Evolutionary conservation across 352 stramenopile species (phyloP), one percentile per base, ranked within the genome.

Genomic region (Phytophthora agathidicida): DNA sequence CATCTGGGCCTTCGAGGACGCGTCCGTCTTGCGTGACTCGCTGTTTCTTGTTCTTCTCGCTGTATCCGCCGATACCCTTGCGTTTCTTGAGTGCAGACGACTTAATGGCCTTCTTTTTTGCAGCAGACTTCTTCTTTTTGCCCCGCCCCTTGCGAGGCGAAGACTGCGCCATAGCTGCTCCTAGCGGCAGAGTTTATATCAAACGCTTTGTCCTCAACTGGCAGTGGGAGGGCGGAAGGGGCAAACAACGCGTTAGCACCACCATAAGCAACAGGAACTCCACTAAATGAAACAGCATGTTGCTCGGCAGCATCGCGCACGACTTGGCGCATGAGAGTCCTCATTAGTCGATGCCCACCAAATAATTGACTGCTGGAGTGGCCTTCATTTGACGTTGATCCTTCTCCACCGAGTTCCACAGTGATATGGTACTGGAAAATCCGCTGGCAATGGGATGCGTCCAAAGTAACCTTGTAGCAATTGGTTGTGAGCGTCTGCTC

Each of bases 391-490:
- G 28, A 13, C 35, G 17, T 27, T 48, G 36, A n/a, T n/a, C n/a
- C 11, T 22, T 37, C 49, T 26, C 19, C 36, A 33, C 26, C 27
- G 16, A 28, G 9, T 28, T 27, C 37, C 10, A 58, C 37, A 14
- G 5, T 35, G 10, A 49, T 17, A 17, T 41, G 16, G 23, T 58
- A 42, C 11, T 58, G 49, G 27, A 49, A 58, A 13, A 58, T 19
- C 3, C n/a, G 17, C 8, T 7, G 11, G n/a, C 37, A 58, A 7
- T 47, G 48, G 10, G 19, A 8, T 24, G 37, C 27, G 24, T 58
- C 26, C 3, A 49, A 14, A 13, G 27, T 19, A 7, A 58, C 36
- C 24, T 6, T 2, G 16, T 43, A 58, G 16, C 27, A 49, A n/a
- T 49, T 49, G 1, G 36, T 23, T 13, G 14, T 31, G 7, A 57